Evolutionary conservation across 2,329 filamentous ascomycete genomes (phyloP).

Genomic region (Epichloe baconii): DNA sequence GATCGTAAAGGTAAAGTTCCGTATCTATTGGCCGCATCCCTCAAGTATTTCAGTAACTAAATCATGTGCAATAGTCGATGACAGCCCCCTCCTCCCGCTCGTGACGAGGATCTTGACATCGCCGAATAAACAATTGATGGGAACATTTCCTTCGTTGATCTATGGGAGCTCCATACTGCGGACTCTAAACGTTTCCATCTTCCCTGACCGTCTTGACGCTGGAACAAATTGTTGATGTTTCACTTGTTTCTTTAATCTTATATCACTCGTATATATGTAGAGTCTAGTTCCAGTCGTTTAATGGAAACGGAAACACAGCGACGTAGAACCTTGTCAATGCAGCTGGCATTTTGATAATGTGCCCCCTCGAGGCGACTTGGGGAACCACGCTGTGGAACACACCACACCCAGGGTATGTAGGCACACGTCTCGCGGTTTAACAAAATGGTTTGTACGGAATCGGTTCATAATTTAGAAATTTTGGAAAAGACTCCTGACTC

Average conservation of each 20-base stretch:
- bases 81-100: constrained; percentile 70
- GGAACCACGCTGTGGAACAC: constrained; percentile 1
- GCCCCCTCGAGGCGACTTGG: constrained; percentile 1
- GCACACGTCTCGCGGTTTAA: constrained; percentile 4
- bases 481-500: neutral
- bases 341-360: constrained; percentile 2
- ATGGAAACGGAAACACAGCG: constrained; percentile 10
- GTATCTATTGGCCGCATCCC: neutral
- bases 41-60: neutral
- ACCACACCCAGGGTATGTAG: constrained; percentile 1
- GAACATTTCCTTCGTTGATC: neutral
- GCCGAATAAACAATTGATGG: constrained; percentile 48
- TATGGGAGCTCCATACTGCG: constrained; percentile 1
- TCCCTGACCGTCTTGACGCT: constrained; percentile 10
- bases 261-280: constrained; percentile 8
- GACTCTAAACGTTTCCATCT: constrained; percentile 2
- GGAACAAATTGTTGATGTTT: neutral
- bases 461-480: neutral
- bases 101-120: constrained; percentile 83
- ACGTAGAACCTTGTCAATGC: constrained; percentile 10
- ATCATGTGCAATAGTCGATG: constrained; percentile 19
- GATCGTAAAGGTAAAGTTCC: constrained; percentile 66
- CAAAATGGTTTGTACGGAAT: constrained; percentile 6
- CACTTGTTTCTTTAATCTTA: neutral
- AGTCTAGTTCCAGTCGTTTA: constrained; percentile 11